Evolutionary conservation across 2,329 filamentous ascomycete species (phyloP), one percentile per base, ranked within the genome.

Genomic region (Coniochaeta prunicola): DNA sequence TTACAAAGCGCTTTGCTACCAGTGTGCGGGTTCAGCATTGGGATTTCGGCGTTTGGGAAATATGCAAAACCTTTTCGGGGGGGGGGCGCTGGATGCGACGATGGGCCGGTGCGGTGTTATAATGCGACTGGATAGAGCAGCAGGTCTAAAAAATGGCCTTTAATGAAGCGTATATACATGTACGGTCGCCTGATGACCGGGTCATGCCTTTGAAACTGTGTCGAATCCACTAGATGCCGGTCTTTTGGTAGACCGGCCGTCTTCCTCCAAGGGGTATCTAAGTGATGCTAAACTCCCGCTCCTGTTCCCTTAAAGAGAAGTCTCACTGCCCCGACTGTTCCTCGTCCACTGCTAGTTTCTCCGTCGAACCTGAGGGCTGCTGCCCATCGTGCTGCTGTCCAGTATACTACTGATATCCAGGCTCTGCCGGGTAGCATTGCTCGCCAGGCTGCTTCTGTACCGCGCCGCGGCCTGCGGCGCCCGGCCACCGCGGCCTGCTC

Each of bases 401-500:
- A 85, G 70, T 10, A 85, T 69, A 40, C 80, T 77, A 63, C 80
- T 84, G 53, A 85, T 72, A 63, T 85, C 83, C 58, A 87, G 74
- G 64, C 83, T 86, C 66, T 77, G 73, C 59, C 79, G 71, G 17
- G 76, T 73, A 9, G 68, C 69, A 63, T 76, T 71, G 55, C 74
- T 74, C 38, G 75, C 71, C 58, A 78, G 71, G 56, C 70, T 70
- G 57, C 68, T 66, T 30, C 60, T 59, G 36, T 53, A 34, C 38
- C 53, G 34, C 33, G 26, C n/a, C 28, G 57, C 28, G 26, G 30
- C 21, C 50, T 53, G 15, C 36, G 19, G 34, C 28, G 53, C 34
- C 50, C 57, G 26, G 6, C 15, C 28, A 15, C 34, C 36, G 15
- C 45, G 57, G n/a, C 57, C 59, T 57, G 62, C 34, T 7, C 48